Conservation (phyloP, 768 basidiomycete genomes). For the Lentinula boryana region DNA sequence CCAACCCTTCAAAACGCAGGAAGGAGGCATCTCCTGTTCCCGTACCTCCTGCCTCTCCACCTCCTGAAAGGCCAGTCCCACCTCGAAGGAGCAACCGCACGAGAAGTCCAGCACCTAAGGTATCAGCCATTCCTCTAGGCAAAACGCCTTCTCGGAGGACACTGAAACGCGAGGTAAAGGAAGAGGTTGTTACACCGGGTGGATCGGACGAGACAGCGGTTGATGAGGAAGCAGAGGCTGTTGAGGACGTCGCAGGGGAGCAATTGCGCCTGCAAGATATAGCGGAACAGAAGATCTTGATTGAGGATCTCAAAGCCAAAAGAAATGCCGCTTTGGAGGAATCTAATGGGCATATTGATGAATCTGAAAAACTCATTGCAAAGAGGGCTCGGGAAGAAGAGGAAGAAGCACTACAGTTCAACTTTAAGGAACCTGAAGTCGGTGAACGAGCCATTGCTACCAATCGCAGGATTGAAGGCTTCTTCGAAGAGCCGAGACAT, state of each 20-base stretch:
- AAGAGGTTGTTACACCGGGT: constrained; percentile 34
- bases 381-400: constrained; percentile 56
- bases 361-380: constrained; percentile 16
- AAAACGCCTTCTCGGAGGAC: constrained; percentile 31
- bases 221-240: constrained; percentile 55
- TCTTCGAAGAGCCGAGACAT: constrained; percentile 56
- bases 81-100: constrained; percentile 31
- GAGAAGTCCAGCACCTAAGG: constrained; percentile 32
- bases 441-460: constrained; percentile 52
- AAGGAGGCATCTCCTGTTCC: constrained; percentile 49
- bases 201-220: constrained; percentile 61
- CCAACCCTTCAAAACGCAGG: constrained; percentile 55
- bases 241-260: constrained; percentile 52
- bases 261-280: constrained; percentile 68
- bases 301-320: constrained; percentile 64
- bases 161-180: constrained; percentile 25
- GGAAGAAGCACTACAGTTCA: constrained; percentile 45
- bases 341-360: constrained; percentile 14
- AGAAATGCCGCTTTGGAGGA: constrained; percentile 28
- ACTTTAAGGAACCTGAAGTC: constrained; percentile 65
- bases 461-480: constrained; percentile 58
- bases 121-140: constrained; percentile 26
- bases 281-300: constrained; percentile 71
- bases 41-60: constrained; percentile 39
- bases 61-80: constrained; percentile 27